phyloP scores from a whole-genome alignment of 768 basidiomycete genomes.

The Phylloporus scabripes region DNA sequence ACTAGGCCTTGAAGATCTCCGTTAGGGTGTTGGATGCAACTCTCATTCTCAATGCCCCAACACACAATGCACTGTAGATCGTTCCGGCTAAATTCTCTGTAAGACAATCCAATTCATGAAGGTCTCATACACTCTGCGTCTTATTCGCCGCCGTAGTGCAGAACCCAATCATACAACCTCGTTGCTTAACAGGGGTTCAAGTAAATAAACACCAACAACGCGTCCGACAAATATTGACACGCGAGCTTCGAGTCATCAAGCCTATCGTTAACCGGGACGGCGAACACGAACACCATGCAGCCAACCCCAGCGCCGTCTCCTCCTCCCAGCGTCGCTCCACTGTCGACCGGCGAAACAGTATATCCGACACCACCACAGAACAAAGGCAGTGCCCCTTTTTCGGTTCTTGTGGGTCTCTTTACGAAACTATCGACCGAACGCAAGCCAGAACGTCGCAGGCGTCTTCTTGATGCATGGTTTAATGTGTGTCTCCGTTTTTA shows the following conservation, averaged over 20 bases:
- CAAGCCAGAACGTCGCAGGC: slow-evolving; percentile 68
- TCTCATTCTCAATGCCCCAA: too few relatives aligned
- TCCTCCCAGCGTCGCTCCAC: slow-evolving; percentile 43
- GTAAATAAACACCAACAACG: slow-evolving; percentile 21
- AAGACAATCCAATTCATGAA: too few relatives aligned
- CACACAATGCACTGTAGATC: too few relatives aligned
- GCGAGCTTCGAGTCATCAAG: background rate
- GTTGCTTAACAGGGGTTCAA: too few relatives aligned
- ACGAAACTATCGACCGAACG: slow-evolving; percentile 66
- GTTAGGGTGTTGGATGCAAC: too few relatives aligned
- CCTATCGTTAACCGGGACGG: background rate
- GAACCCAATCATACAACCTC: too few relatives aligned
- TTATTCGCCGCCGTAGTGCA: too few relatives aligned
- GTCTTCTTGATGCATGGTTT: slow-evolving; percentile 73
- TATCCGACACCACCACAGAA: slow-evolving; percentile 62
- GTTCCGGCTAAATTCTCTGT: too few relatives aligned
- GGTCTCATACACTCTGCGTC: too few relatives aligned
- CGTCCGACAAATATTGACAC: slow-evolving; percentile 5
- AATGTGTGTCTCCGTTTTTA: slow-evolving; percentile 45
- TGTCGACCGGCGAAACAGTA: slow-evolving; percentile 18
- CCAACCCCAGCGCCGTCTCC: slow-evolving; percentile 64
- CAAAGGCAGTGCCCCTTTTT: slow-evolving; percentile 63
- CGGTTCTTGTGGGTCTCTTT: slow-evolving; percentile 65
- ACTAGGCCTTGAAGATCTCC: too few relatives aligned
- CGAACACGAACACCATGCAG: slow-evolving; percentile 40